Percentiles rank a stretch among this genome's conserved stretches.
Evolutionary conservation across 2,329 filamentous ascomycete genomes (phyloP).

Genomic region (Colletotrichum gloeosporioides): DNA sequence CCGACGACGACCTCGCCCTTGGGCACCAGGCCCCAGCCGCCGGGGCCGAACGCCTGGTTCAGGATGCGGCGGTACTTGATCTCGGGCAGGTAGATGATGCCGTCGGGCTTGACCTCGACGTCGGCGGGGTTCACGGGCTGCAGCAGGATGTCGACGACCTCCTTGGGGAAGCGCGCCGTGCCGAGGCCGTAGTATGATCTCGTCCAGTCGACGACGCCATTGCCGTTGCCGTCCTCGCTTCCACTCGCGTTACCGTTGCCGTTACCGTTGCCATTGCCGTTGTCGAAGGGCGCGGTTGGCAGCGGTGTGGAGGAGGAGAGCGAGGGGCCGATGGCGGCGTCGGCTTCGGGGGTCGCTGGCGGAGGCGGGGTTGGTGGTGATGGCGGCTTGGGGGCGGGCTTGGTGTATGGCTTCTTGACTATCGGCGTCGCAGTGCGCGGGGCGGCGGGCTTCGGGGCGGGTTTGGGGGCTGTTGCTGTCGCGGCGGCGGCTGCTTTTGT

Average conservation of each 20-base stretch:
- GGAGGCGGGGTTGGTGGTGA: background rate
- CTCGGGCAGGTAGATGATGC: constrained; percentile 94
- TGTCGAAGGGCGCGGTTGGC: background rate
- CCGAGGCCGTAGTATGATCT: constrained; percentile 83
- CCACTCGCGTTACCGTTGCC: background rate
- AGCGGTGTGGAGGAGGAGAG: background rate
- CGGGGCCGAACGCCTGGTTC: constrained; percentile 90
- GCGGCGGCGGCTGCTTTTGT: background rate
- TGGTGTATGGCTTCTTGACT: background rate
- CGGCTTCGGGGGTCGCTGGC: background rate
- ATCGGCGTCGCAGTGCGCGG: background rate
- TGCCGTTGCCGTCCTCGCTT: constrained; percentile 1
- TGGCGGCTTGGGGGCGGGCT: background rate
- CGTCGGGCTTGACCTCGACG: constrained; percentile 97
- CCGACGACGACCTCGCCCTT: constrained; percentile 85
- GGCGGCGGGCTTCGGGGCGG: background rate
- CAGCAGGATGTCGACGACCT: constrained; percentile 72
- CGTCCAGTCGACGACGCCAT: constrained; percentile 71
- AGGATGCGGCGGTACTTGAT: constrained; percentile 96
- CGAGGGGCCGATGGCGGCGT: background rate
- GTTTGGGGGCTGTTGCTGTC: background rate
- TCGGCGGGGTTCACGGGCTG: constrained; percentile 72
- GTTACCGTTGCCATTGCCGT: background rate
- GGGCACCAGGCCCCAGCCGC: constrained; percentile 93
- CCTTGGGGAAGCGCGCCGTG: constrained; percentile 70